Evolutionary conservation across 306 rosid species (phyloP).

Genomic region (Prunus persica): Prunus_persica_NCBIv2 NC_034013.1:9141001-9141500

Average conservation of each 20-base stretch:
- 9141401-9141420: slow-evolving; percentile 58
- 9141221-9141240: slow-evolving; percentile 56
- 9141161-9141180: slow-evolving; percentile 51
- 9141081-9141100: slow-evolving; percentile 64
- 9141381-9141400: slow-evolving; percentile 62
- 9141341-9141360: slow-evolving; percentile 55
- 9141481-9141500: slow-evolving; percentile 51
- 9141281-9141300: slow-evolving; percentile 42
- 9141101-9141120: slow-evolving; percentile 55
- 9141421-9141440: slow-evolving; percentile 71
- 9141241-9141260: slow-evolving; percentile 53
- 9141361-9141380: slow-evolving; percentile 61
- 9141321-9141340: slow-evolving; percentile 45
- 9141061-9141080: slow-evolving; percentile 78
- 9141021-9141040: slow-evolving; percentile 79
- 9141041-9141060: slow-evolving; percentile 86
- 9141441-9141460: slow-evolving; percentile 56
- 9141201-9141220: slow-evolving; percentile 57
- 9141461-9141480: slow-evolving; percentile 70
- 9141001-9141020: slow-evolving; percentile 69
- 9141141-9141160: slow-evolving; percentile 60
- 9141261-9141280: slow-evolving; percentile 54
- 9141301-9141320: slow-evolving; percentile 44
- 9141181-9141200: slow-evolving; percentile 42
- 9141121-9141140: slow-evolving; percentile 55